Conservation (phyloP, 495 filamentous ascomycete genomes). For the Neurospora sp. region DNA sequence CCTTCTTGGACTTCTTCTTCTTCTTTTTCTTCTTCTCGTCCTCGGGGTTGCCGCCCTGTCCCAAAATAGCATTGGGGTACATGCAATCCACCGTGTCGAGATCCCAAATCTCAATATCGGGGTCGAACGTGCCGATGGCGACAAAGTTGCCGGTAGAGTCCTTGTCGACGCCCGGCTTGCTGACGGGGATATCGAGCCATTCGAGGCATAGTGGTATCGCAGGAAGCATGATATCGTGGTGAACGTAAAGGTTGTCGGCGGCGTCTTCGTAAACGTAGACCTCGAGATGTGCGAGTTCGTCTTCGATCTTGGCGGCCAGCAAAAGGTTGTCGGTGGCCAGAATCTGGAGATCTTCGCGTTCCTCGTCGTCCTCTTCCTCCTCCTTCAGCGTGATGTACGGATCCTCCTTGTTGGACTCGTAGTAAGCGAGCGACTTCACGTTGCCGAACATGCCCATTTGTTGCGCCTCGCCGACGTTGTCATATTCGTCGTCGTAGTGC, state of each 20-base stretch:
- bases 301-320: slow-evolving; percentile 85
- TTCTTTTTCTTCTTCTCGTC: slow-evolving; percentile 58
- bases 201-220: slow-evolving; percentile 92
- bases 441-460: slow-evolving; percentile 91
- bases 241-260: slow-evolving; percentile 93
- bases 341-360: slow-evolving; percentile 90
- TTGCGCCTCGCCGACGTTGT: slow-evolving; percentile 49
- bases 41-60: slow-evolving; percentile 53
- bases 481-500: slow-evolving; percentile 78
- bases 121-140: slow-evolving; percentile 92
- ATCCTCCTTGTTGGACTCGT: slow-evolving; percentile 85
- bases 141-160: slow-evolving; percentile 72
- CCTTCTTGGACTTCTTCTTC: slow-evolving; percentile 75
- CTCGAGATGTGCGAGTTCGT: slow-evolving; percentile 93
- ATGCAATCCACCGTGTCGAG: slow-evolving; percentile 91
- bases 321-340: slow-evolving; percentile 86
- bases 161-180: slow-evolving; percentile 49
- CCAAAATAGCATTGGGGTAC: slow-evolving; percentile 95
- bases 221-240: slow-evolving; percentile 99
- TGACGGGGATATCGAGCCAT: slow-evolving; percentile 85
- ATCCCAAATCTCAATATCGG: slow-evolving; percentile 98
- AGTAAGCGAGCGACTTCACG: slow-evolving; percentile 83
- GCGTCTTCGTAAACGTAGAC: slow-evolving; percentile 94
- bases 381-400: slow-evolving; percentile 88
- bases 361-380: slow-evolving; percentile 59